Evolutionary conservation across 2,329 filamentous ascomycete species (phyloP), one percentile per base, ranked within the genome.

Genomic region (Aspergillus sp.): DNA sequence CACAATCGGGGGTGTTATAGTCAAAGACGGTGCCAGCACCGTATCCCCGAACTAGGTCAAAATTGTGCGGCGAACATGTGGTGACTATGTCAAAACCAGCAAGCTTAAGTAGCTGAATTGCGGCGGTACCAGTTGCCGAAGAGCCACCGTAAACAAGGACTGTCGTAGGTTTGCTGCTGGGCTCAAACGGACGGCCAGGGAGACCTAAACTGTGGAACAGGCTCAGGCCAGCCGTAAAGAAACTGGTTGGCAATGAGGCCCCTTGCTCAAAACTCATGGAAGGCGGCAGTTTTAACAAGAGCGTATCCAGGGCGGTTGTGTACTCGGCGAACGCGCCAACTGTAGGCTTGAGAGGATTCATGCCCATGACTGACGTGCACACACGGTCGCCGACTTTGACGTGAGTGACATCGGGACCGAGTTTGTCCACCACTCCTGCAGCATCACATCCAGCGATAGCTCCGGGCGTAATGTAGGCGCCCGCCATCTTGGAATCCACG

Each of bases 291-390:
- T 59, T 62, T 15, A 65, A 48, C 23, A 56, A 49, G 5, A 67
- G 25, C 32, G 62, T 60, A 1, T 55, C 60, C 10, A 57, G 52
- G 23, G 56, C 59, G 4, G 55, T 49, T 19, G 64, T 53, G 47
- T 69, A 70, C 42, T 69, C 58, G n/a, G 64, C 60, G 49, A 71
- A 72, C 1, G 63, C 55, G 7, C 69, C 69, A 30, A 53, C 53
- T 2, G 60, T 48, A 1, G 59, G 59, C 23, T 58, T 48, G 13
- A 60, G 32, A 2, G 49, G 47, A 39, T 67, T 63, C 25, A 53
- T 59, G n/a, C 64, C 67, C 25, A 63, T 54, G 1, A 59, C 59
- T 9, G 58, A 50, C 5, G 67, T 69, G 12, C 53, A 58, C 7
- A 72, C 62, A 4, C 60, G 54, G 52, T 71, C 66, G 12, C 67